phyloP scores from a whole-genome alignment of 768 basidiomycete genomes.

The Postia placenta region DNA sequence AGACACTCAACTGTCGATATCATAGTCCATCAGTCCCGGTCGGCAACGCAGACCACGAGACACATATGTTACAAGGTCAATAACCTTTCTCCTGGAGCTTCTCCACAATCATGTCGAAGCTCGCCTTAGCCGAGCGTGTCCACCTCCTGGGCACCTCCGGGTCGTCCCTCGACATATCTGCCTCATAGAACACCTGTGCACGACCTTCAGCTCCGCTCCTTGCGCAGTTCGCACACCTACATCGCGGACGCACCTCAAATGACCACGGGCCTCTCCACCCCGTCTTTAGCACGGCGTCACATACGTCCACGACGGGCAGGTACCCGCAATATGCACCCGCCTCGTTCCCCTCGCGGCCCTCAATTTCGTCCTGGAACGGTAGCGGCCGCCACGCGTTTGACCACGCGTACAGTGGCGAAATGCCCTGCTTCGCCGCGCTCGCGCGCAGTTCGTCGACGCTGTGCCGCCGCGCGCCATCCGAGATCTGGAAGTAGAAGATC shows the following conservation, averaged over 20 bases:
- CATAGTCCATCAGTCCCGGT: no score
- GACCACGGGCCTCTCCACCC: conserved; percentile 26
- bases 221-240: background rate
- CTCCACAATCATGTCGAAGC: conserved; percentile 13
- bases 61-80: no score
- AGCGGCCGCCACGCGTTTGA: conserved; percentile 24
- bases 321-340: conserved; percentile 16
- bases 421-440: conserved; percentile 18
- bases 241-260: conserved; percentile 18
- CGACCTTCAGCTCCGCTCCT: background rate
- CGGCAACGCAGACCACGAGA: no score
- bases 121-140: conserved; percentile 14
- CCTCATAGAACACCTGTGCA: conserved; percentile 21
- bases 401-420: conserved; percentile 22
- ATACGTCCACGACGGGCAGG: conserved; percentile 22
- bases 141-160: conserved; percentile 16
- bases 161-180: conserved; percentile 16
- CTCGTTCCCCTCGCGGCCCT: conserved; percentile 4
- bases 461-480: conserved; percentile 21
- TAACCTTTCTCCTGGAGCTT: conserved; percentile 10
- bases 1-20: no score
- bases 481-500: conserved; percentile 29
- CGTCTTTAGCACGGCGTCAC: conserved; percentile 21
- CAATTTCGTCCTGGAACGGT: conserved; percentile 19
- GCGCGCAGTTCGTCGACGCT: conserved; percentile 10